These are phyloP conservation scores for Metrosideros polymorpha DNA, from an alignment of 441 rosid genomes.

Conservation along the genomic window DNA sequence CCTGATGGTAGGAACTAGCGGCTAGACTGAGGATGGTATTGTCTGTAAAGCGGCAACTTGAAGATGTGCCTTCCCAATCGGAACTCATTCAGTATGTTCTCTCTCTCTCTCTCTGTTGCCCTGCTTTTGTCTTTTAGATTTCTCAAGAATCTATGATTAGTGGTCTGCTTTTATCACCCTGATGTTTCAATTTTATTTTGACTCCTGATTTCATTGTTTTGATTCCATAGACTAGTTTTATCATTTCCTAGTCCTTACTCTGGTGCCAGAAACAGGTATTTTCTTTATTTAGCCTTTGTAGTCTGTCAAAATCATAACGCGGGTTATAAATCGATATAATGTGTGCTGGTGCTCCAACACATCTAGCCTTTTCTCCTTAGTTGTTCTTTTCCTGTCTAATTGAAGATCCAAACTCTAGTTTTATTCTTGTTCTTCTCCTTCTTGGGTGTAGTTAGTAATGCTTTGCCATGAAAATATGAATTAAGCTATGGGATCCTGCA, in stretches of 20 bases:
- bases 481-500: not conserved
- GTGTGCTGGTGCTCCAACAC: not conserved
- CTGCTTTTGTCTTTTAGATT: not conserved
- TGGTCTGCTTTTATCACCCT: not conserved
- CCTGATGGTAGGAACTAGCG: slow-evolving; percentile 46
- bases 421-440: not conserved
- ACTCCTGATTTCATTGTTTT: not conserved
- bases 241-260: not conserved
- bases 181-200: not conserved
- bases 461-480: not conserved
- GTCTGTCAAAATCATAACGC: not conserved
- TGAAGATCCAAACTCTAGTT: not conserved
- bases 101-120: not conserved
- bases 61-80: slow-evolving; percentile 59
- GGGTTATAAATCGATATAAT: not conserved
- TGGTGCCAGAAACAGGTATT: not conserved
- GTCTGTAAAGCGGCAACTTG: slow-evolving; percentile 54
- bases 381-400: not conserved
- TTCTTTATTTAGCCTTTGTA: not conserved
- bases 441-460: not conserved
- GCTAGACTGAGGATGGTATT: slow-evolving; percentile 40
- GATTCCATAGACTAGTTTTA: not conserved
- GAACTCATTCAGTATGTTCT: slow-evolving; percentile 67
- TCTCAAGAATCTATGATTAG: not conserved
- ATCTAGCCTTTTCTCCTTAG: not conserved